Evolutionary conservation across 108 stramenopile species (phyloP).

Genomic region (Craspedostauros australis): DNA sequence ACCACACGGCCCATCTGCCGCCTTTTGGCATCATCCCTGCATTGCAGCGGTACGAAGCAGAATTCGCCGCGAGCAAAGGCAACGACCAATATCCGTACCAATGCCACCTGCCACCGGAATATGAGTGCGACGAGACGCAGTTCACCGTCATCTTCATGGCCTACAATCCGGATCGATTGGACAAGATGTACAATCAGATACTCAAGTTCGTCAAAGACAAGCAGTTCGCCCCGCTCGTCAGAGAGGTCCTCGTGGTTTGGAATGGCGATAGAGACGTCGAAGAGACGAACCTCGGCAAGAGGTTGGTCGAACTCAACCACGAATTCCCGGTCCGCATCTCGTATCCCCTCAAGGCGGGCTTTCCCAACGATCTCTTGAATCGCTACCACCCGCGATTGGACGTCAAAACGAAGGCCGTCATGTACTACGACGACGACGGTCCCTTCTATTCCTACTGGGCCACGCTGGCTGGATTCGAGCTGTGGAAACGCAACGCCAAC

Average conservation of each 20-base stretch:
- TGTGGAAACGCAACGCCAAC: constrained; percentile 85
- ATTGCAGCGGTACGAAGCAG: constrained; percentile 5
- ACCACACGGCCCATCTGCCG: constrained; percentile 19
- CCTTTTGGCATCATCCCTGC: constrained; percentile 40
- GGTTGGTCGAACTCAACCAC: constrained; percentile 33
- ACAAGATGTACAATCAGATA: constrained; percentile 28
- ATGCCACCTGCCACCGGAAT: constrained; percentile 41
- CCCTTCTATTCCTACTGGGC: constrained; percentile 72
- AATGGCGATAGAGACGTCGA: constrained; percentile 56
- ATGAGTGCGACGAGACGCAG: constrained; percentile 37
- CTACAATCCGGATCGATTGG: constrained; percentile 48
- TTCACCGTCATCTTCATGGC: constrained; percentile 64
- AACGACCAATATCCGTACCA: constrained; percentile 18
- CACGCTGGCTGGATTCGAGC: constrained; percentile 65
- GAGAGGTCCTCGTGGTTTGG: constrained; percentile 80
- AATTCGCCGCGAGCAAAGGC: not conserved
- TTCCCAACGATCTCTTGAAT: constrained; percentile 79
- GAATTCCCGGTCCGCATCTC: constrained; percentile 55
- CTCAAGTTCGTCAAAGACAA: constrained; percentile 14
- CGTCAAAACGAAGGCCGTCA: constrained; percentile 71
- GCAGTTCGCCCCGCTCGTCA: constrained; percentile 18
- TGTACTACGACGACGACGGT: constrained; percentile 90
- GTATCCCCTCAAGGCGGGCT: constrained; percentile 68
- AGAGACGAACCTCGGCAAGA: constrained; percentile 34
- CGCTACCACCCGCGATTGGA: constrained; percentile 75